Evolutionary conservation across 2,329 filamentous ascomycete genomes (phyloP), one percentile per base, ranked within the genome.

Genomic region (Fusarium robinianum): DNA sequence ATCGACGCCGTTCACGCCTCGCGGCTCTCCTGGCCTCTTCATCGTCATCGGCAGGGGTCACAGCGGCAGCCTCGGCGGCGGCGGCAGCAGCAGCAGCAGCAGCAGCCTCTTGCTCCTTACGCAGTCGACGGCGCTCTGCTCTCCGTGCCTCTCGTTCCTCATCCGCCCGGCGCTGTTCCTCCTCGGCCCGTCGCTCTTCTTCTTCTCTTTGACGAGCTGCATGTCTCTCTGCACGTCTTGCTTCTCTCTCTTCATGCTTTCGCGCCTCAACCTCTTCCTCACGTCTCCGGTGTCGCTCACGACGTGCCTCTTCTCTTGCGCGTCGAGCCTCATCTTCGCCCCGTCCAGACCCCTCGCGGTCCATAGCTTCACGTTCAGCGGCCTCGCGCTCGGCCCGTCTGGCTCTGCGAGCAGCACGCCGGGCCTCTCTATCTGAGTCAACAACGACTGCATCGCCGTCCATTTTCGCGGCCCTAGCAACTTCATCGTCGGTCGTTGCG

Each of bases 341-440:
- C 12, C 72, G 72, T 34, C 78, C 77, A 5, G 77, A 72, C 35
- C 85, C 82, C 40, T 84, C 79, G 17, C 17, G 26, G 36, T 46
- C 46, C 12, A 26, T 30, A 17, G 51, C 55, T 8, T 40, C 44
- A 26, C 55, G 60, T 3, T 58, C 61, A 4, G 72, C 73, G 6
- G 71, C 74, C 31, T 72, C 70, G 6, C 68, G 71, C 43, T 83
- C 79, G 3, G 77, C 75, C 11, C 76, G 77, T 37, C 74, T 77
- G 2, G 80, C 76, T 42, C 77, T 78, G n/a, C 84, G 80, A 43
- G 82, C 81, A 19, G 80, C 81, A 30, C 77, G 77, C 33, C 81
- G 78, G 15, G 78, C 80, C 63, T 87, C 85, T 17, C 75, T 72
- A 9, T 84, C 81, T 19, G 75, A 72, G 11, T 83, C 80, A 3